A percentile compares a stretch with the other conserved stretches of the same genome.
phyloP scores from a whole-genome alignment of 176 grass and related monocot species.

The Oropetium thomaeum region DNA sequence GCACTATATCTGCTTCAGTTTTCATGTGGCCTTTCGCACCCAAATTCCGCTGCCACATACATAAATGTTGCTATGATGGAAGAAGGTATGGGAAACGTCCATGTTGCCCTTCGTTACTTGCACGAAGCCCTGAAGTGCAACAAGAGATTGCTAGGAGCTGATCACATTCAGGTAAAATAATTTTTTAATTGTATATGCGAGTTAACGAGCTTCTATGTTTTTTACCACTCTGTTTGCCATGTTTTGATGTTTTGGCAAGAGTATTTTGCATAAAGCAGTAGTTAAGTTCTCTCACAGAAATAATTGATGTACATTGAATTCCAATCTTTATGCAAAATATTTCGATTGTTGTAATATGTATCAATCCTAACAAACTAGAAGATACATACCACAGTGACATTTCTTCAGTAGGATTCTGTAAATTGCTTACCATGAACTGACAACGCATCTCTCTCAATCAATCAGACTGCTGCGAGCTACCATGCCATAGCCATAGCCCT shows the following conservation, averaged over 20 bases:
- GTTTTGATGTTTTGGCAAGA: conserved; percentile 7
- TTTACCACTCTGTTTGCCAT: conserved; percentile 1
- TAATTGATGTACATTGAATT: neutral
- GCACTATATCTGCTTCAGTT: conserved; percentile 97
- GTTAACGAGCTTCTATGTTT: conserved; percentile 1
- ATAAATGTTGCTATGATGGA: conserved; percentile 99
- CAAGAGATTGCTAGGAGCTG: conserved; percentile 89
- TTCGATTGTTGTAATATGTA: conserved; percentile 14
- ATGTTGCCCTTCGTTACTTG: conserved; percentile 95
- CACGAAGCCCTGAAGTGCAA: conserved; percentile 99
- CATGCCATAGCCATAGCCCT: conserved; percentile 99
- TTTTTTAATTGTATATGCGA: neutral
- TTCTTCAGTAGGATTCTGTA: conserved; percentile 13
- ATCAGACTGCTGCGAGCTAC: conserved; percentile 98
- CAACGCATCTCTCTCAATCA: conserved; percentile 17
- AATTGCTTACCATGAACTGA: conserved; percentile 33
- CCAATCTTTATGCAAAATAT: neutral
- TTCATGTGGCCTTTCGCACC: conserved; percentile 93
- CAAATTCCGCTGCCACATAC: conserved; percentile 99
- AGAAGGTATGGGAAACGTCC: conserved; percentile 99
- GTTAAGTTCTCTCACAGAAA: neutral
- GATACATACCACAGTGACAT: conserved; percentile 1
- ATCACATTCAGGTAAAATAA: conserved; percentile 91
- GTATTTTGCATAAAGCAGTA: neutral
- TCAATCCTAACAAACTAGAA: conserved; percentile 10